A percentile compares a stretch with the other conserved stretches of the same genome.
These are phyloP conservation scores for Boechera retrofracta DNA, from an alignment of 345 rosid genomes.

Conservation along the genomic window DNA sequence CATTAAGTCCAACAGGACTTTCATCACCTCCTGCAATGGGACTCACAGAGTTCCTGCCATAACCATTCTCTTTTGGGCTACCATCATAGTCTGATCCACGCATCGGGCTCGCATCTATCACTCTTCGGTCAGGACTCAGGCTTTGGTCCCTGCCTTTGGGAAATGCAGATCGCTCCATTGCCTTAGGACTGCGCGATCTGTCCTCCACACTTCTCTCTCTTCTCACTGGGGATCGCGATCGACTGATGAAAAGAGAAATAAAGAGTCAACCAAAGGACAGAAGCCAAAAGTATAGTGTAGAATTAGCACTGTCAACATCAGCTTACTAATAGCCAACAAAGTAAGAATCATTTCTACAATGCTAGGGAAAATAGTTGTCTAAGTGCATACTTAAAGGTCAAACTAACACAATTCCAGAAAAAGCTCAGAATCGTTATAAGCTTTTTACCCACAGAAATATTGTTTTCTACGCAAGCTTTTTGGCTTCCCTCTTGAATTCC, in stretches of 20 bases:
- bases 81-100: slow-evolving; percentile 53
- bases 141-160: slow-evolving; percentile 66
- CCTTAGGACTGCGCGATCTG: slow-evolving; percentile 53
- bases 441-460: neutral
- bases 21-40: slow-evolving; percentile 40
- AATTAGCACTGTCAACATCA: slow-evolving; percentile 3
- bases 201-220: slow-evolving; percentile 55
- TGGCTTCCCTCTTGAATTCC: neutral
- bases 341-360: neutral
- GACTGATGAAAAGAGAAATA: slow-evolving; percentile 45
- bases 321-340: neutral
- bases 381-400: neutral
- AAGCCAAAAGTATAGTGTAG: neutral
- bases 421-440: too few species aligned
- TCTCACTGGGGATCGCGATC: slow-evolving; percentile 74
- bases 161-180: slow-evolving; percentile 44
- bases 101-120: slow-evolving; percentile 44
- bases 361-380: neutral
- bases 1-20: slow-evolving; percentile 56
- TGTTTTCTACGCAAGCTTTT: neutral
- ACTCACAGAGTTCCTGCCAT: slow-evolving; percentile 55
- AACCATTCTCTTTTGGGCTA: slow-evolving; percentile 55
- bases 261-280: neutral
- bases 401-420: neutral
- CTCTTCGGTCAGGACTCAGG: slow-evolving; percentile 54